Conservation (phyloP, 345 rosid species). For the Aurinia saxatilis region DNA sequence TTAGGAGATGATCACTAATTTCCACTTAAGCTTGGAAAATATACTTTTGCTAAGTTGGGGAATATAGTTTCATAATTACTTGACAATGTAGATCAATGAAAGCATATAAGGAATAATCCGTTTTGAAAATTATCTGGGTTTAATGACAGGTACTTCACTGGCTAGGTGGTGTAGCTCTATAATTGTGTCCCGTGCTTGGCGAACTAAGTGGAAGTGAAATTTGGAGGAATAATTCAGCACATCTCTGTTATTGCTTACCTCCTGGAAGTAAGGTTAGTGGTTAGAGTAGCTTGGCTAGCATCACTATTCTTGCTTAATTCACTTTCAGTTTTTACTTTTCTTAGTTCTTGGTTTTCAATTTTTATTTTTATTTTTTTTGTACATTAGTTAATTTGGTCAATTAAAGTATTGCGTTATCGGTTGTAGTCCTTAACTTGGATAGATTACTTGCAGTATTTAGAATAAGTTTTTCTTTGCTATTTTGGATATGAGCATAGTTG, state of each 20-base stretch:
- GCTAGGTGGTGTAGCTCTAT: background rate
- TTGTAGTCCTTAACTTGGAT: constrained; percentile 14
- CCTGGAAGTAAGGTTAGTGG: background rate
- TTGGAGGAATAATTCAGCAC: background rate
- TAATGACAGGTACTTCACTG: background rate
- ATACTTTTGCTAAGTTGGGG: constrained; percentile 2
- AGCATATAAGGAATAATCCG: background rate
- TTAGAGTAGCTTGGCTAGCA: background rate
- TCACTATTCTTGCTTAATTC: background rate
- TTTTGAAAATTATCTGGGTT: background rate
- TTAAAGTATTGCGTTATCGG: constrained; percentile 4
- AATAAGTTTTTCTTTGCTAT: background rate
- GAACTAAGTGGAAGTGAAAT: background rate
- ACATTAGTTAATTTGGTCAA: background rate
- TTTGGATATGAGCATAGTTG: constrained; percentile 15
- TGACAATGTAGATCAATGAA: constrained; percentile 5
- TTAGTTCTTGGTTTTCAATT: background rate
- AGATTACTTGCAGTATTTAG: constrained; percentile 8
- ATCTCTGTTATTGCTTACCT: background rate
- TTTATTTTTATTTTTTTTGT: background rate
- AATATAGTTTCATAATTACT: background rate
- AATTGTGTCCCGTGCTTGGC: background rate
- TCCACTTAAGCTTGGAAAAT: background rate
- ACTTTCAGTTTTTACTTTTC: background rate
- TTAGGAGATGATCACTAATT: constrained; percentile 8